phyloP scores from a whole-genome alignment of 106 monocot species.

The Cymbidium sinense region DNA sequence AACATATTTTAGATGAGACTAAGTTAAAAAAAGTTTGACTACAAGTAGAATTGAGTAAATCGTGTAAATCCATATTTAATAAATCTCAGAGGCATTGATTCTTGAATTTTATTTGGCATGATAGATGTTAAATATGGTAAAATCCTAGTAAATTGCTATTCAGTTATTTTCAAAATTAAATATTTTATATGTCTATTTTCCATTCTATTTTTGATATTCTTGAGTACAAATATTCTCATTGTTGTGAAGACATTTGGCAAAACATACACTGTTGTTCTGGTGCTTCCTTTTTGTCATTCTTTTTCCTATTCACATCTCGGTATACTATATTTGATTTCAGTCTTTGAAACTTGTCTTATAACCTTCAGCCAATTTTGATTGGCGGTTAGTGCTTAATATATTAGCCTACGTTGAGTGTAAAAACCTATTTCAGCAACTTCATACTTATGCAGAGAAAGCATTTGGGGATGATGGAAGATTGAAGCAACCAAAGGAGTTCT shows the following conservation, averaged over 20 bases:
- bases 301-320: background rate
- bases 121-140: too few relatives aligned
- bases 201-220: background rate
- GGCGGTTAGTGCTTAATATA: background rate
- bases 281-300: background rate
- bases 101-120: too few relatives aligned
- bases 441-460: slow-evolving; percentile 65
- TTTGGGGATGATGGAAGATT: slow-evolving; percentile 87
- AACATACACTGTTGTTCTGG: background rate
- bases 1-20: too few relatives aligned
- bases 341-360: background rate
- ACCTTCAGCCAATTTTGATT: background rate
- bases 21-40: too few relatives aligned
- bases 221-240: background rate
- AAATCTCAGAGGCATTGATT: too few relatives aligned
- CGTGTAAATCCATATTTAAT: too few relatives aligned
- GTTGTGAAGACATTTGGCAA: background rate
- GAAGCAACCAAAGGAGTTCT: slow-evolving; percentile 83
- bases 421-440: background rate
- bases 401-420: background rate
- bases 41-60: too few relatives aligned
- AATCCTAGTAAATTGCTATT: too few relatives aligned
- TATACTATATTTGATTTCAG: background rate
- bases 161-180: too few relatives aligned
- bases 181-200: background rate